Evolutionary conservation across 2,329 filamentous ascomycete genomes (phyloP).

Genomic region (Colletotrichum sp.): DNA sequence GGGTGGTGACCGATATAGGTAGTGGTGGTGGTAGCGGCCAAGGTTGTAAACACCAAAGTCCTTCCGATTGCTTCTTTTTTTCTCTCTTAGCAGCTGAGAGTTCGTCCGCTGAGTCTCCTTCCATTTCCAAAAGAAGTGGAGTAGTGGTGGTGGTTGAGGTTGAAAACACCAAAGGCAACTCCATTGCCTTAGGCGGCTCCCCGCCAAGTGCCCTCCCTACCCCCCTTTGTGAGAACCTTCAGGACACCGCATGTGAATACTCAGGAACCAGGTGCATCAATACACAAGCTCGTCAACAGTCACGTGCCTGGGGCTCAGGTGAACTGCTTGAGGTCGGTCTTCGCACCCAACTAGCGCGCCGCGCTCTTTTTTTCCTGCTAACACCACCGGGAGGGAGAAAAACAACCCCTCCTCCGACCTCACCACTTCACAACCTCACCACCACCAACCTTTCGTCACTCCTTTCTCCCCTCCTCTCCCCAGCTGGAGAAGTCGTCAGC

Average conservation of each 20-base stretch:
- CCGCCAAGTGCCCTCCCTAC: not conserved
- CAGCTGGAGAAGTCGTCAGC: not conserved
- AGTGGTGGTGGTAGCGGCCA: not conserved
- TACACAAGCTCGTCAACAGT: not conserved
- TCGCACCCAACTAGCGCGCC: not conserved
- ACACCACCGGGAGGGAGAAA: not conserved
- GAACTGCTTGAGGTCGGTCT: not conserved
- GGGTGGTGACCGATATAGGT: not conserved
- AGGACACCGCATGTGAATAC: not conserved
- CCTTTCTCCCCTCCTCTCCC: not conserved
- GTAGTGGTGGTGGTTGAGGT: not conserved
- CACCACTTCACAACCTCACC: not conserved
- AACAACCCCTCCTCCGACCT: not conserved
- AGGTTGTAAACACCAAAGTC: not conserved
- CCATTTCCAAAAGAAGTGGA: not conserved
- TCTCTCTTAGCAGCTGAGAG: not conserved
- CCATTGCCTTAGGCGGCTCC: not conserved
- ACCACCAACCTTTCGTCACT: not conserved
- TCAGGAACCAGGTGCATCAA: not conserved
- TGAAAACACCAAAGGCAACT: not conserved
- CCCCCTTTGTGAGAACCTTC: not conserved
- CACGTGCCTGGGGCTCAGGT: not conserved
- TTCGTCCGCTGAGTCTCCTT: not conserved
- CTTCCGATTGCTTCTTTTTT: not conserved
- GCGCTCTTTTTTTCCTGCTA: not conserved